Evolutionary conservation across 2,329 filamentous ascomycete genomes (phyloP).

Genomic region (Pyricularia grisea): DNA sequence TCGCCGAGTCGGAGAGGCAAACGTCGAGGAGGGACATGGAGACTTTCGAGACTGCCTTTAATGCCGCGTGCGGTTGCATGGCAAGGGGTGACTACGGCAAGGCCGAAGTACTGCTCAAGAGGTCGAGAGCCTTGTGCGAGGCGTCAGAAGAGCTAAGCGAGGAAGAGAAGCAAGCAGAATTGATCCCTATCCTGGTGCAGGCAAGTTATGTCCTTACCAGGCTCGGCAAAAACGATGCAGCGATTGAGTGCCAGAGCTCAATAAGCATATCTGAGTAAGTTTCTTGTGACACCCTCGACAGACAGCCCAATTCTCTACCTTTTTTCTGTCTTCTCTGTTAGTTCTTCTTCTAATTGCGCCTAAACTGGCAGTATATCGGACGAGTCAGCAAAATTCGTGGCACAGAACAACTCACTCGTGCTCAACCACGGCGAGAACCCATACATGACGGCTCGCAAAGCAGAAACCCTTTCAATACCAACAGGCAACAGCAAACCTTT

Average conservation of each 20-base stretch:
- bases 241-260: slow-evolving; percentile 50
- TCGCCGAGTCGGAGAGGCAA: slow-evolving; percentile 43
- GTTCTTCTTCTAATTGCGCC: not conserved
- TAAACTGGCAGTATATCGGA: slow-evolving; percentile 48
- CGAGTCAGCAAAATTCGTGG: slow-evolving; percentile 54
- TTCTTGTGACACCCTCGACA: not conserved
- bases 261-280: slow-evolving; percentile 54
- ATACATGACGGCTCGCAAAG: slow-evolving; percentile 54
- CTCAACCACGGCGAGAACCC: slow-evolving; percentile 45
- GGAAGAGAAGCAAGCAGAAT: slow-evolving; percentile 65
- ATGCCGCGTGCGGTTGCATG: slow-evolving; percentile 65
- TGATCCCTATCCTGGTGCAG: slow-evolving; percentile 68
- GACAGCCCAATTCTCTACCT: not conserved
- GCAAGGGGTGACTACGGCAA: slow-evolving; percentile 57
- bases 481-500: slow-evolving; percentile 57
- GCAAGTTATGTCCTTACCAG: slow-evolving; percentile 63
- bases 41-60: slow-evolving; percentile 75
- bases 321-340: not conserved
- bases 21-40: slow-evolving; percentile 53
- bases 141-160: slow-evolving; percentile 63
- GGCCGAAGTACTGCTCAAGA: slow-evolving; percentile 58
- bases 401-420: slow-evolving; percentile 51
- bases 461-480: slow-evolving; percentile 41
- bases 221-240: slow-evolving; percentile 57
- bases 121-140: slow-evolving; percentile 62